Evolutionary conservation across 1,139 yeast genomes (phyloP).

Genomic region (Lodderomyces pseudojiufengensis): DNA sequence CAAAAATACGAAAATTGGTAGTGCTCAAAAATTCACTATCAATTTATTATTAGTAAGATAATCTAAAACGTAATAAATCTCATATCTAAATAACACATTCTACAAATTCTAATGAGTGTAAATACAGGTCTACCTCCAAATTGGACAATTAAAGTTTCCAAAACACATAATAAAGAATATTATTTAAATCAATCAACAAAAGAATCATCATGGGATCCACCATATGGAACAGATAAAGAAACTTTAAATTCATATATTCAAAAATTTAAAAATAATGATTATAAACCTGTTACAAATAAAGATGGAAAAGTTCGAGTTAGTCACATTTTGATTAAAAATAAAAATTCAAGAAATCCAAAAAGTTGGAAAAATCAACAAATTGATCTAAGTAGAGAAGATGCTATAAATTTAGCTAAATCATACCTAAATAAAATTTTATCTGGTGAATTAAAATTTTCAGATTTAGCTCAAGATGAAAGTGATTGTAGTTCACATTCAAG

Average conservation of each 20-base stretch:
- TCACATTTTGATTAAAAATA: constrained; percentile 81
- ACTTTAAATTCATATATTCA: constrained; percentile 55
- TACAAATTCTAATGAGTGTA: constrained; percentile 2
- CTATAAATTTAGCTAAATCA: constrained; percentile 58
- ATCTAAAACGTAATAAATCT: no score
- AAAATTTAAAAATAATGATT: constrained; percentile 47
- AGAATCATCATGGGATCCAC: constrained; percentile 89
- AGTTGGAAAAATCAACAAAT: constrained; percentile 84
- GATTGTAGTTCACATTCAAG: constrained; percentile 86
- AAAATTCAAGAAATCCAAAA: constrained; percentile 80
- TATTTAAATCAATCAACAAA: constrained; percentile 66
- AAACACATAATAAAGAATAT: constrained; percentile 81
- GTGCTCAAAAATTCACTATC: no score
- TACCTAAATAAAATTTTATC: constrained; percentile 59
- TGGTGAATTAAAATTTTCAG: constrained; percentile 68
- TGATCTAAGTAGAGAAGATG: constrained; percentile 79
- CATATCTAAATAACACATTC: no score
- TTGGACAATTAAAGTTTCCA: constrained; percentile 80
- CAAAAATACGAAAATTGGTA: no score
- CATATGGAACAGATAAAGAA: constrained; percentile 71
- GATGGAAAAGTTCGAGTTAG: constrained; percentile 45
- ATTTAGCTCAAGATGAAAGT: constrained; percentile 76
- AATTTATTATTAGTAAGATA: no score
- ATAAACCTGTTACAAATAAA: constrained; percentile 56
- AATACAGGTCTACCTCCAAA: constrained; percentile 77